These are phyloP conservation scores for Fusarium hainanense DNA, from an alignment of 2,329 filamentous ascomycete species.

Conservation along the genomic window DNA sequence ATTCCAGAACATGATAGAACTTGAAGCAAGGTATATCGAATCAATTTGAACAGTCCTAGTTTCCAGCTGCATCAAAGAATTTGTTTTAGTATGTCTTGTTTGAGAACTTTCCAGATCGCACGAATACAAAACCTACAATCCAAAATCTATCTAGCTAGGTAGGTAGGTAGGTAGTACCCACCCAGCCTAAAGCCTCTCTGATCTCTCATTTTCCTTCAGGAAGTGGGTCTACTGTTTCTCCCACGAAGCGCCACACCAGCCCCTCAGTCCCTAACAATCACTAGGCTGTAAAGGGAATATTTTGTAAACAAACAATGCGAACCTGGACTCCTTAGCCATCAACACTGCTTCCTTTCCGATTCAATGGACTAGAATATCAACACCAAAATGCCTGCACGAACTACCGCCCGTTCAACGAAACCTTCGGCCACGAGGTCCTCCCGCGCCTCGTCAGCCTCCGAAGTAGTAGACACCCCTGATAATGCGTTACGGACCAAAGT, in stretches of 20 bases:
- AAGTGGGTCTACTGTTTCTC: neutral
- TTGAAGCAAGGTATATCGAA: neutral
- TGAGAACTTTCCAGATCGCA: neutral
- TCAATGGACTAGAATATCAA: constrained; percentile 16
- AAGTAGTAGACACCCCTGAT: constrained; percentile 79
- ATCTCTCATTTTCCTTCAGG: neutral
- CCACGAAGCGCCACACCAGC: constrained; percentile 4
- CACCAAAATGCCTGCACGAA: constrained; percentile 61
- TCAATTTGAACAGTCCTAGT: neutral
- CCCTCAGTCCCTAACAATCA: constrained; percentile 8
- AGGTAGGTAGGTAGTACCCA: too few relatives aligned
- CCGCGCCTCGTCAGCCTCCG: constrained; percentile 66
- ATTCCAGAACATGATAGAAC: neutral
- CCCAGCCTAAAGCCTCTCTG: neutral
- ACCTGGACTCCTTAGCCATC: constrained; percentile 8
- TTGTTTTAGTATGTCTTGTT: neutral
- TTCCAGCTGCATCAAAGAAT: neutral
- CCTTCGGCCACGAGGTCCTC: constrained; percentile 60
- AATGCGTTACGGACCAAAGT: constrained; percentile 79
- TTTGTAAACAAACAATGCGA: constrained; percentile 48
- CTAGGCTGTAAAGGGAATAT: constrained; percentile 49
- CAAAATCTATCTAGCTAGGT: neutral
- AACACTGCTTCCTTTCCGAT: constrained; percentile 5
- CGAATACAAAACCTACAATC: neutral
- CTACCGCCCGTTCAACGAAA: constrained; percentile 59